These are phyloP conservation scores for Carnegiea gigantea DNA, from an alignment of 179 eudicot genomes.

Conservation along the genomic window DNA sequence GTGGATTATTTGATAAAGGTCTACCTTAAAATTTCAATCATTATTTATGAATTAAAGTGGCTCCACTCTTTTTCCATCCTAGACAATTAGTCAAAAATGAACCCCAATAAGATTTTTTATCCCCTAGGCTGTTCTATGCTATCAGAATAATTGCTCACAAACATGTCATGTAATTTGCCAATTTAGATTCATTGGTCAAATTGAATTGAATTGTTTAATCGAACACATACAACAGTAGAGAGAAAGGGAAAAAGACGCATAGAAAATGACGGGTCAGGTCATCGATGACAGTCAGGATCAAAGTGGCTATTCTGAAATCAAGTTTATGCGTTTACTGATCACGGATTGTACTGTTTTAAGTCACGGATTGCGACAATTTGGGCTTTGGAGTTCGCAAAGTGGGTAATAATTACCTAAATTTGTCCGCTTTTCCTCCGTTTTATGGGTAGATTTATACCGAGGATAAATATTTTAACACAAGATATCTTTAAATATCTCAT, in stretches of 20 bases:
- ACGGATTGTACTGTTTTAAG: conserved; percentile 7
- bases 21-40: background rate
- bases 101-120: no score
- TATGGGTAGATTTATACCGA: no score
- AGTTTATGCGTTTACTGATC: background rate
- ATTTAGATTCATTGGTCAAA: background rate
- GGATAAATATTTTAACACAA: no score
- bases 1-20: background rate
- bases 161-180: background rate
- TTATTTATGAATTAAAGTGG: background rate
- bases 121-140: no score
- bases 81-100: no score
- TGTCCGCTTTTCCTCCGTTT: no score
- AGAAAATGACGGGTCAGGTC: background rate
- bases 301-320: background rate
- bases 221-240: background rate
- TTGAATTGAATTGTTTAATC: background rate
- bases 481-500: no score
- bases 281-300: background rate
- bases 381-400: background rate
- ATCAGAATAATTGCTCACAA: background rate
- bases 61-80: background rate
- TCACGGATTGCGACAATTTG: background rate
- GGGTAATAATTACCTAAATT: background rate
- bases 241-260: background rate